phyloP scores from a whole-genome alignment of 2,329 filamentous ascomycete species.

The Sclerotinia sclerotiorum region DNA sequence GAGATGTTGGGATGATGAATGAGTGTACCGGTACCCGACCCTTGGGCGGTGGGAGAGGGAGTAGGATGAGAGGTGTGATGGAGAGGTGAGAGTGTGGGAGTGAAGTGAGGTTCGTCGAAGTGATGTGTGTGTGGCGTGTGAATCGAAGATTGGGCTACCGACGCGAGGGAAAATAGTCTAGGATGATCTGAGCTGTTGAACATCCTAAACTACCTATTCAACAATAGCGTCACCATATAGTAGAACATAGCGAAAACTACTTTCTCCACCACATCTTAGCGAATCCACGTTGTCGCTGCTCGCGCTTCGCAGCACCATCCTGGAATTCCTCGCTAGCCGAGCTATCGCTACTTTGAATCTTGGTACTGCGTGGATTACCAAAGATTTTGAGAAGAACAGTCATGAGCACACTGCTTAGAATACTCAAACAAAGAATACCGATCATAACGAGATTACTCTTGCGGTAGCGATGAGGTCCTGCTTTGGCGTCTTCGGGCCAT shows the following conservation, averaged over 20 bases:
- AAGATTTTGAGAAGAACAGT: constrained; percentile 60
- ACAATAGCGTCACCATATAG: neutral
- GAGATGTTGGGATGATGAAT: constrained; percentile 11
- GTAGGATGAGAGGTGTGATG: neutral
- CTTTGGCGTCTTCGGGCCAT: constrained; percentile 73
- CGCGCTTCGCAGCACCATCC: constrained; percentile 61
- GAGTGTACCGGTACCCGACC: neutral
- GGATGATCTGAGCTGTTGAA: constrained; percentile 33
- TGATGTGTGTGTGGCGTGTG: neutral
- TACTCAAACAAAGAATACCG: constrained; percentile 77
- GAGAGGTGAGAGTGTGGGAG: neutral
- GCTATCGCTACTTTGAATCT: constrained; percentile 44
- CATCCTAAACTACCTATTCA: constrained; percentile 17
- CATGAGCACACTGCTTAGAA: constrained; percentile 70
- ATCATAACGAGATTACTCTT: constrained; percentile 88
- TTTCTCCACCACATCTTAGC: constrained; percentile 42
- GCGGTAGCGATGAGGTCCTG: constrained; percentile 69
- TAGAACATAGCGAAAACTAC: constrained; percentile 22
- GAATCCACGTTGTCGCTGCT: constrained; percentile 59
- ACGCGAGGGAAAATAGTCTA: neutral
- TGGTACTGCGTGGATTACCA: constrained; percentile 53
- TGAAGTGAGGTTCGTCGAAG: neutral
- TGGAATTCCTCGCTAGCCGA: constrained; percentile 47
- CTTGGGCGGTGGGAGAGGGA: neutral
- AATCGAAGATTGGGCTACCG: constrained; percentile 32